phyloP scores from a whole-genome alignment of 2,329 filamentous ascomycete genomes.

The Lecanicillium sp. region DNA sequence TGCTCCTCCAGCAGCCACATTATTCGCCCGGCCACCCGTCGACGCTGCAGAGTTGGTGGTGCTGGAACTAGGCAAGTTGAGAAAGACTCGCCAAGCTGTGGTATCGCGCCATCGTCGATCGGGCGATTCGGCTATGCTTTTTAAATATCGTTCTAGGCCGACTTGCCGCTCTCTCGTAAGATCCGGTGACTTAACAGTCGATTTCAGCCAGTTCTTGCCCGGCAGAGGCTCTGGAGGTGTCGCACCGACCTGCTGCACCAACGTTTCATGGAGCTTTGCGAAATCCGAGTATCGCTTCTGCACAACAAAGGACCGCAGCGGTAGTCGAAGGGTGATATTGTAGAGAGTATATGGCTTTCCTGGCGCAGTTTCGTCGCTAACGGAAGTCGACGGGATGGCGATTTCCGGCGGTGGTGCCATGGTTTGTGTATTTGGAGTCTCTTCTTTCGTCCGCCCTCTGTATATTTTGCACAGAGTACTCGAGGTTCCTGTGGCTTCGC shows the following conservation, averaged over 20 bases:
- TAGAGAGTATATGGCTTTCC: slow-evolving; percentile 68
- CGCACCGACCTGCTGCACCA: slow-evolving; percentile 50
- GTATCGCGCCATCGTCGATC: slow-evolving; percentile 71
- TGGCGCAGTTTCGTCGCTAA: slow-evolving; percentile 34
- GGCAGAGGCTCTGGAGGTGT: slow-evolving; percentile 62
- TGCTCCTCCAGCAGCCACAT: slow-evolving; percentile 30
- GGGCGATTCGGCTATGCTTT: slow-evolving; percentile 61
- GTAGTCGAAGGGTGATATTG: slow-evolving; percentile 69
- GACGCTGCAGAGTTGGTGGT: slow-evolving; percentile 39
- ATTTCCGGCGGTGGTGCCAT: slow-evolving; percentile 62
- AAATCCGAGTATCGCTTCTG: slow-evolving; percentile 83
- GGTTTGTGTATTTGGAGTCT: slow-evolving; percentile 9
- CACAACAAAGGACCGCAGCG: slow-evolving; percentile 65
- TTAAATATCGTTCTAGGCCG: slow-evolving; percentile 63
- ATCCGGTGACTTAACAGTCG: slow-evolving; percentile 59
- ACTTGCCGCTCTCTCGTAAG: slow-evolving; percentile 63
- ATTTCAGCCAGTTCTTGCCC: slow-evolving; percentile 68
- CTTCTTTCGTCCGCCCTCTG: no score
- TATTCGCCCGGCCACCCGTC: slow-evolving; percentile 34
- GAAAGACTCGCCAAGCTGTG: slow-evolving; percentile 62
- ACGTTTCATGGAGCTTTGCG: slow-evolving; percentile 51
- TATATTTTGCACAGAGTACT: not conserved
- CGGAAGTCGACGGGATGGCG: slow-evolving; percentile 57
- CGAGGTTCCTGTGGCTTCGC: slow-evolving; percentile 8
- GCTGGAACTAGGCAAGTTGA: slow-evolving; percentile 56